Percentiles rank a stretch among this genome's conserved stretches.
phyloP scores from a whole-genome alignment of 2,329 filamentous ascomycete genomes.

The Macrophomina tecta region DNA sequence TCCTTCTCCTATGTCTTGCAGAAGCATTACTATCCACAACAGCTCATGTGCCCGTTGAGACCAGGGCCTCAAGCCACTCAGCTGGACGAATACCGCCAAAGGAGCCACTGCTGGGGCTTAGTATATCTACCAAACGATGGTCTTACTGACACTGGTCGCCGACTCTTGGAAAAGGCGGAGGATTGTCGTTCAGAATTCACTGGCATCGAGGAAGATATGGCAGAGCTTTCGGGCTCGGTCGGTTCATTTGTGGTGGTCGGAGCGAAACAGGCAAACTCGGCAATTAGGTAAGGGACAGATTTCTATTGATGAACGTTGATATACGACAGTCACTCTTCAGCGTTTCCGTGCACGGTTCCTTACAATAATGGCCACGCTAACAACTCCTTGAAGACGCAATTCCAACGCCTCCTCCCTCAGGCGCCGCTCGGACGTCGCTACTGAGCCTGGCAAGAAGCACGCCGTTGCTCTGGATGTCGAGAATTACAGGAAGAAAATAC shows the following conservation, averaged over 20 bases:
- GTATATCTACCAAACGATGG: constrained; percentile 42
- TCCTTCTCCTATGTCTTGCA: constrained; percentile 49
- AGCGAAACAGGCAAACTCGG: constrained; percentile 24
- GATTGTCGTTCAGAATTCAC: constrained; percentile 22
- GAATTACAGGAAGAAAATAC: constrained; percentile 45
- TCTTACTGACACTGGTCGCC: constrained; percentile 26
- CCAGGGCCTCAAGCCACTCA: constrained; percentile 38
- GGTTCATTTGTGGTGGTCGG: constrained; percentile 25
- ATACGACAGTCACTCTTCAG: too few species aligned
- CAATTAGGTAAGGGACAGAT: constrained; percentile 8
- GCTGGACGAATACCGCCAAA: constrained; percentile 38
- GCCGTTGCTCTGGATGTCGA: constrained; percentile 19
- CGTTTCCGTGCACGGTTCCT: too few species aligned
- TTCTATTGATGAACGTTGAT: too few species aligned
- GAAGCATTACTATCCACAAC: constrained; percentile 46
- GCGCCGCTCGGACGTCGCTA: background rate
- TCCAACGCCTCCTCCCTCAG: constrained; percentile 4
- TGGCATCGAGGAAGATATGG: constrained; percentile 12
- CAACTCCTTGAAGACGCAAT: background rate
- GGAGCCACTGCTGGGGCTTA: constrained; percentile 39
- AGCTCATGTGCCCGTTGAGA: constrained; percentile 43
- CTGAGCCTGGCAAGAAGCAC: constrained; percentile 22
- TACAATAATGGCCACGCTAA: background rate
- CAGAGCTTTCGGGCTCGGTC: background rate
- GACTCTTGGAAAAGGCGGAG: constrained; percentile 27